Percentiles rank a stretch among this genome's conserved stretches.
These are phyloP conservation scores for Globisporangium apiculatum DNA, from an alignment of 352 stramenopile genomes.

Conservation along the genomic window DNA sequence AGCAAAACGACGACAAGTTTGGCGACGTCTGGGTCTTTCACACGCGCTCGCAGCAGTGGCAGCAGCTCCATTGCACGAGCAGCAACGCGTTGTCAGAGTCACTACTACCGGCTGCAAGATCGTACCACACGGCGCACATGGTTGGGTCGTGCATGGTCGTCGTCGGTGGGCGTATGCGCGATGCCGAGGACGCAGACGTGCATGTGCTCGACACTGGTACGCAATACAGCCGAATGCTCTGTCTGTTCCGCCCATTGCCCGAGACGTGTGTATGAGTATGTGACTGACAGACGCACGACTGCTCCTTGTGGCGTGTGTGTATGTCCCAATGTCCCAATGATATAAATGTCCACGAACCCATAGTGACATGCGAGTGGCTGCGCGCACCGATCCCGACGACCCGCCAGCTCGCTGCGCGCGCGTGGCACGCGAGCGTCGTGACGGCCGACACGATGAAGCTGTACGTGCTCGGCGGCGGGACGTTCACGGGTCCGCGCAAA, in stretches of 20 bases:
- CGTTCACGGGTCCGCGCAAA: slow-evolving; percentile 45
- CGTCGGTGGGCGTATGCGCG: slow-evolving; percentile 45
- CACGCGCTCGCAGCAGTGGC: slow-evolving; percentile 26
- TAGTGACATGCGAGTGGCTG: slow-evolving; percentile 33
- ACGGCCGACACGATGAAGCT: slow-evolving; percentile 5
- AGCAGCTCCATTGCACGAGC: slow-evolving; percentile 25
- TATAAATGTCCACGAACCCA: too few relatives aligned
- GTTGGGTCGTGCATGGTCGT: slow-evolving; percentile 47
- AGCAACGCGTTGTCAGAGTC: slow-evolving; percentile 7
- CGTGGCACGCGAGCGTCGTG: slow-evolving; percentile 59
- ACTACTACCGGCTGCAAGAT: slow-evolving; percentile 30
- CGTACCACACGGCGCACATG: slow-evolving; percentile 59
- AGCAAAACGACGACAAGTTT: slow-evolving; percentile 58
- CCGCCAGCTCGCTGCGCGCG: slow-evolving; percentile 26
- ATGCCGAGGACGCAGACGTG: slow-evolving; percentile 33
- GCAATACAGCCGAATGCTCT: background rate
- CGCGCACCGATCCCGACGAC: slow-evolving; percentile 28
- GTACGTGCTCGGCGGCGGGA: slow-evolving; percentile 55
- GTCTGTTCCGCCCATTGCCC: too few relatives aligned
- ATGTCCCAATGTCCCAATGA: too few relatives aligned
- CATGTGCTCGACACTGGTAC: slow-evolving; percentile 49
- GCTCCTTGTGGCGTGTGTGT: background rate
- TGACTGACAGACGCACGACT: background rate
- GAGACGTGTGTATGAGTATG: background rate
- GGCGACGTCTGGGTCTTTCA: slow-evolving; percentile 69